Evolutionary conservation across 441 rosid genomes (phyloP), one percentile per base, ranked within the genome.

Genomic region (Theobroma grandiflorum): DNA sequence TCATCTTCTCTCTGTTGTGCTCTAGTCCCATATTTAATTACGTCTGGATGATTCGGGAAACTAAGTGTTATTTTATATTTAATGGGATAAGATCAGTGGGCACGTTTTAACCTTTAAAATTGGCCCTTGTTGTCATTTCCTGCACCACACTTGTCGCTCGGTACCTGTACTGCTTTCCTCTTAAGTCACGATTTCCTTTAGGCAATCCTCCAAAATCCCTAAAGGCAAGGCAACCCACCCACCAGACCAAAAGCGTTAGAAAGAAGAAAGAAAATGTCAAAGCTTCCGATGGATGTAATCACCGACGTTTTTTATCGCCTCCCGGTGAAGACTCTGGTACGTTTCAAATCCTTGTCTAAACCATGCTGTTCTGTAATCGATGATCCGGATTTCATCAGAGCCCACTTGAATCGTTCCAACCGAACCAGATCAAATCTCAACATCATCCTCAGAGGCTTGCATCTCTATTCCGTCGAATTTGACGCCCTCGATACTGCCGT

Each of bases 361-460:
- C 43, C 75, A 8, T 68, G 42, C 11, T 57, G 57, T 45, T 53
- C 59, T 10, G 4, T 78, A 18, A 78, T 78, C 45, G 66, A 67
- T 4, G 67, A 66, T 20, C 75, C 80, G 1, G 80, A 68, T 40
- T 78, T 68, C 75, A 49, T 58, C 67, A 3, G 16, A 0, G 35
- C 6, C 18, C 75, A 78, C 9, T 37, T 78, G 15, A 31, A 43
- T 14, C 66, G 42, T 10, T 78, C 75, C 14, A n/a, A 10, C 45
- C 10, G 57, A 12, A 78, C 67, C 45, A 42, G 63, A 2, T 78
- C 75, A 2, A 78, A 78, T 57, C 75, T 78, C 68, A 53, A 78
- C 43, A 45, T 78, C 68, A 16, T 78, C 68, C 80, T 78, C 75
- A 78, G 33, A 69, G 67, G 67, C 43, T 69, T 78, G 68, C 74